Conservation (phyloP, 768 basidiomycete species). For the Tulasnella sp. region DNA sequence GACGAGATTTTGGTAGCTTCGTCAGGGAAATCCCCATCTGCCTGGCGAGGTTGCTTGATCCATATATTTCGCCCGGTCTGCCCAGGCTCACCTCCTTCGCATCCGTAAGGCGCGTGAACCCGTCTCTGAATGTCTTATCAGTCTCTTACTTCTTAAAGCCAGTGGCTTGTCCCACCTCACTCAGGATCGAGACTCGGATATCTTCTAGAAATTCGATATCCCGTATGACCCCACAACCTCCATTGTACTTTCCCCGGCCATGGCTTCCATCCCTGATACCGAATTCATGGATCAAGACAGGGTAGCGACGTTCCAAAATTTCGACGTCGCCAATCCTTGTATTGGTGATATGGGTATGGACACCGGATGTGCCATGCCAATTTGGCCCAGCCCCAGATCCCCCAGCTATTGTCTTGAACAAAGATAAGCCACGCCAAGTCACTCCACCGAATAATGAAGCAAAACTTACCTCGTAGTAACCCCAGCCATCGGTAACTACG, state of each 20-base stretch:
- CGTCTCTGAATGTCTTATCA: conserved; percentile 41
- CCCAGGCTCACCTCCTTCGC: conserved; percentile 66
- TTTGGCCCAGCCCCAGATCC: conserved; percentile 80
- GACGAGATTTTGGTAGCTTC: conserved; percentile 19
- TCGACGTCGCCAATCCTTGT: conserved; percentile 90
- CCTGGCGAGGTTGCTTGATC: conserved; percentile 33
- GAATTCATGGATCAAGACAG: conserved; percentile 77
- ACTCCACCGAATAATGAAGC: not conserved
- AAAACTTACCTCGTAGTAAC: conserved; percentile 60
- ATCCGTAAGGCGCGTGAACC: conserved; percentile 73
- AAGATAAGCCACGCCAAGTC: not conserved
- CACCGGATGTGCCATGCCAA: conserved; percentile 89
- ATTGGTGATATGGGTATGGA: conserved; percentile 89
- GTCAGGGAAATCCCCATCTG: conserved; percentile 43
- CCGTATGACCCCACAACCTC: conserved; percentile 74
- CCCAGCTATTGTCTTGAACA: conserved; percentile 71
- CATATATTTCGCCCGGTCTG: conserved; percentile 73
- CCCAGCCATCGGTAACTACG: conserved; percentile 66
- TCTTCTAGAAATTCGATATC: conserved; percentile 72
- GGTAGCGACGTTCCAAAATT: conserved; percentile 85
- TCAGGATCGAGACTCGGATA: conserved; percentile 78
- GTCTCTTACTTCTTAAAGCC: not conserved
- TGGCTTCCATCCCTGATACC: conserved; percentile 50
- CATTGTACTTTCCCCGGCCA: conserved; percentile 57
- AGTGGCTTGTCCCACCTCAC: conserved; percentile 42